phyloP scores from a whole-genome alignment of 352 stramenopile genomes.

The Pythium brachiatum region DNA sequence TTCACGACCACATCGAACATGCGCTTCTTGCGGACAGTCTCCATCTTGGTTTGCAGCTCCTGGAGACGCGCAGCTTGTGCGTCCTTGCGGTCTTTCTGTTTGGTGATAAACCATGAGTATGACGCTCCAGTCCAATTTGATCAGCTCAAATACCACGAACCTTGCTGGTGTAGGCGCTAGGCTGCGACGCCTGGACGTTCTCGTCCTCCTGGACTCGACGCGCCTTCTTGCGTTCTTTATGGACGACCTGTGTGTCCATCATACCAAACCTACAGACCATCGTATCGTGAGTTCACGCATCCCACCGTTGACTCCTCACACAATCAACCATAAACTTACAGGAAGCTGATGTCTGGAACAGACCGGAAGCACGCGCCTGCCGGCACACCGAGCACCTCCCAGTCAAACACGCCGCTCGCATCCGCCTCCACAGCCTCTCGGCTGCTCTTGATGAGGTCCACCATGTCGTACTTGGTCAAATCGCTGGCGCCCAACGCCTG shows the following conservation, averaged over 20 bases:
- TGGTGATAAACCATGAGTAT: background rate
- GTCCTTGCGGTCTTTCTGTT: constrained; percentile 73
- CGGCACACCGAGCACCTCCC: constrained; percentile 50
- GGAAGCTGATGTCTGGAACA: constrained; percentile 67
- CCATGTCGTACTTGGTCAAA: constrained; percentile 74
- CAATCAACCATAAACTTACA: constrained; percentile 38
- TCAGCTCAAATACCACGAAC: constrained; percentile 25
- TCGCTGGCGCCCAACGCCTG: constrained; percentile 68
- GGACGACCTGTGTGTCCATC: constrained; percentile 74
- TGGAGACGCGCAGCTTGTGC: constrained; percentile 72
- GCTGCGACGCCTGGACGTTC: constrained; percentile 48
- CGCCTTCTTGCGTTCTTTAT: constrained; percentile 60
- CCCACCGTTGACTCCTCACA: constrained; percentile 3
- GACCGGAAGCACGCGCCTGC: constrained; percentile 72
- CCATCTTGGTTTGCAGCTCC: constrained; percentile 61
- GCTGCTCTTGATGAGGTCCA: constrained; percentile 56
- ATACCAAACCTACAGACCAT: constrained; percentile 44
- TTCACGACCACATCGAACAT: constrained; percentile 78
- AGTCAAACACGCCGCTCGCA: constrained; percentile 50
- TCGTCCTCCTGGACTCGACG: constrained; percentile 47
- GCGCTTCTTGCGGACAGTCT: constrained; percentile 31
- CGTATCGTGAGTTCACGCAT: constrained; percentile 3
- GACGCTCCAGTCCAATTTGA: background rate
- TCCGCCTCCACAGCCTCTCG: constrained; percentile 44
- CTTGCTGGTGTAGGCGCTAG: constrained; percentile 78